These are phyloP conservation scores for Gracilaria caudata DNA, from an alignment of 23 red algal species.

Conservation along the genomic window DNA sequence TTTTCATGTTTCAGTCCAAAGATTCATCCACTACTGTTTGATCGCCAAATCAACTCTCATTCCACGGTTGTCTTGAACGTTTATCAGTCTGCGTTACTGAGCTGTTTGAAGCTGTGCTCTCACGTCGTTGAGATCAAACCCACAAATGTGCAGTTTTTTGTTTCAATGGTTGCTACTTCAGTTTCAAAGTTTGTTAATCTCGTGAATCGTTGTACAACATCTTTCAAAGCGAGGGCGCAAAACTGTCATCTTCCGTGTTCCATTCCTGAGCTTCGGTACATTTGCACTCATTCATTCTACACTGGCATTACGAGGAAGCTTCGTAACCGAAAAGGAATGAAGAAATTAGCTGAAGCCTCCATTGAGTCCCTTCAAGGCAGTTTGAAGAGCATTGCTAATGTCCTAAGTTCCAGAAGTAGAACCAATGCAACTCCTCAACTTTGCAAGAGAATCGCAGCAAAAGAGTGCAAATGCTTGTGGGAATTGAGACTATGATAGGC, in stretches of 20 bases:
- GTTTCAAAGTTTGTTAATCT: constrained; percentile 33
- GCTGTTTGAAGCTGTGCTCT: constrained; percentile 46
- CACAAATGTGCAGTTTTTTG: not conserved
- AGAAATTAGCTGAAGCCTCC: not conserved
- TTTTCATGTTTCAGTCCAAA: constrained; percentile 69
- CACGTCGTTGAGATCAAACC: constrained; percentile 27
- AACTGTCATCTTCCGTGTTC: constrained; percentile 30
- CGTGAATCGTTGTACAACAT: constrained; percentile 13
- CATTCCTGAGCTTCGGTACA: constrained; percentile 17
- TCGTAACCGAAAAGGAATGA: not conserved
- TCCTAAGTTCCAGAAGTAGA: not conserved
- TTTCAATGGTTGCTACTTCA: constrained; percentile 8
- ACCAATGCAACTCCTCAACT: not conserved
- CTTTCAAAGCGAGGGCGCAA: not conserved
- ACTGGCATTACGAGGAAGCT: constrained; percentile 35
- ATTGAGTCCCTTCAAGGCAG: not conserved
- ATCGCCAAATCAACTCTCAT: constrained; percentile 60
- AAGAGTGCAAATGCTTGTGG: constrained; percentile 1
- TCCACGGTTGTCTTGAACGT: constrained; percentile 54
- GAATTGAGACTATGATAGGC: constrained; percentile 14
- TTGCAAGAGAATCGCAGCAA: not conserved
- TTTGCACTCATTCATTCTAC: constrained; percentile 27
- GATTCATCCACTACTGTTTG: constrained; percentile 56
- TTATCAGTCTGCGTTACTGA: constrained; percentile 61
- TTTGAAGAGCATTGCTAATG: not conserved